Percentiles rank a stretch among this genome's conserved stretches.
These are phyloP conservation scores for Ophiostoma fasciatum DNA, from an alignment of 2,329 filamentous ascomycete species.

Conservation along the genomic window DNA sequence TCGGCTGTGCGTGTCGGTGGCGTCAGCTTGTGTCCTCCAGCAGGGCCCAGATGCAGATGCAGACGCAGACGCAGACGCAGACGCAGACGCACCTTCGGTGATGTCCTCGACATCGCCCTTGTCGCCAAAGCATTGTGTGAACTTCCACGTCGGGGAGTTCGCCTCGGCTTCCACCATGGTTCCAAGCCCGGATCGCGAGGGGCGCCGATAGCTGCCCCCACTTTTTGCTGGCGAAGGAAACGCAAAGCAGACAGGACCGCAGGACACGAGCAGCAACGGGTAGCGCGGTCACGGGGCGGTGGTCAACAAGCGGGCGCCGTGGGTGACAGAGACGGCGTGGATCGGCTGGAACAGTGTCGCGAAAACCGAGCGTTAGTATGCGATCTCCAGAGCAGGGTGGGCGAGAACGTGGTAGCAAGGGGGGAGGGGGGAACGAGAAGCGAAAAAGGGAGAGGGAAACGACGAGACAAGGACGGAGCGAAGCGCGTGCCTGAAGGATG, in stretches of 20 bases:
- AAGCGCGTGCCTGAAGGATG: no score
- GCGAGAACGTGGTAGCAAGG: no score
- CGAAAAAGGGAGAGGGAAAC: not conserved
- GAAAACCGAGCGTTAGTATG: no score
- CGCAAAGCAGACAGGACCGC: not conserved
- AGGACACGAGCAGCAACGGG: no score
- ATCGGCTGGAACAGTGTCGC: no score
- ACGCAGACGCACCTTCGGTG: constrained; percentile 84
- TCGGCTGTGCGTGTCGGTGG: constrained; percentile 46
- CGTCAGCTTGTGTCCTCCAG: no score
- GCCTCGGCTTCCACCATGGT: constrained; percentile 96
- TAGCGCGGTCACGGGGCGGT: no score
- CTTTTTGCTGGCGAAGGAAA: not conserved
- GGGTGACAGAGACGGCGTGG: no score
- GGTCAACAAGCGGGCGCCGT: no score
- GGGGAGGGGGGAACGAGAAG: not conserved
- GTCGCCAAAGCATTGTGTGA: constrained; percentile 99
- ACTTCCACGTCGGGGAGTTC: constrained; percentile 97
- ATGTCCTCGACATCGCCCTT: constrained; percentile 99
- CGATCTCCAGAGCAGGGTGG: no score
- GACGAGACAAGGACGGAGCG: not conserved
- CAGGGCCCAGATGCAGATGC: no score
- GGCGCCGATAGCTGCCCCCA: constrained; percentile 5
- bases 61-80: no score
- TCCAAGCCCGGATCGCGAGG: constrained; percentile 11